Conservation (phyloP, 306 rosid species). For the Lupinus albus region DNA sequence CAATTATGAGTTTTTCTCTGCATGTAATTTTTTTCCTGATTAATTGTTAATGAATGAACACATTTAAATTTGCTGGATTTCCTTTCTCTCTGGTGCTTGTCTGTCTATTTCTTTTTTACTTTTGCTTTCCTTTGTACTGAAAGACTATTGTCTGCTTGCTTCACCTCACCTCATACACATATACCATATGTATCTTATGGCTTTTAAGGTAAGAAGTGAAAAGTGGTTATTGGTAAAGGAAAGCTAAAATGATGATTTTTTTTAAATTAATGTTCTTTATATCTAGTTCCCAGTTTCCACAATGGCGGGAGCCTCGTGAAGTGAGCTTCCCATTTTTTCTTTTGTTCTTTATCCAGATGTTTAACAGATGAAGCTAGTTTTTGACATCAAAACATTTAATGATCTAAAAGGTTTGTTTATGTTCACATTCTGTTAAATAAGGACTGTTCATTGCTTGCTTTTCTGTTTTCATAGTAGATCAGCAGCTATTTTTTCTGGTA, state of each 20-base stretch:
- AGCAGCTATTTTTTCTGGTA: background rate
- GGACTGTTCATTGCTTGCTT: background rate
- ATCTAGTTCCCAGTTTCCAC: background rate
- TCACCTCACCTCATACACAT: background rate
- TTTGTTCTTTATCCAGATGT: slow-evolving; percentile 12
- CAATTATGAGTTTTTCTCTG: background rate
- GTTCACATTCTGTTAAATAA: slow-evolving; percentile 15
- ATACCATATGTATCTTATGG: slow-evolving; percentile 5
- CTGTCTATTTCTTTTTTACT: background rate
- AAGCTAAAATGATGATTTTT: background rate
- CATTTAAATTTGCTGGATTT: background rate
- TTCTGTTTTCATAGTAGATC: background rate
- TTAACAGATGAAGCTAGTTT: slow-evolving; percentile 7
- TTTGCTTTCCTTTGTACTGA: slow-evolving; percentile 18
- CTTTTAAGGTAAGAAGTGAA: background rate
- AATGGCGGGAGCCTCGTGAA: slow-evolving; percentile 27
- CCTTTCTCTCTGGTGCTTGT: slow-evolving; percentile 15
- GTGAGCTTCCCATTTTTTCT: slow-evolving; percentile 1
- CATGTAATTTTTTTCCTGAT: too few relatives aligned
- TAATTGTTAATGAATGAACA: background rate
- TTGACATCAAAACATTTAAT: background rate
- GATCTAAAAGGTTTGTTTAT: slow-evolving; percentile 6
- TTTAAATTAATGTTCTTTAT: background rate
- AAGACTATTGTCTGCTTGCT: slow-evolving; percentile 24
- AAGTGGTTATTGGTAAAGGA: background rate